A percentile compares a stretch with the other conserved stretches of the same genome.
Evolutionary conservation across 2,329 filamentous ascomycete genomes (phyloP).

Genomic region (Fusarium redolens): DNA sequence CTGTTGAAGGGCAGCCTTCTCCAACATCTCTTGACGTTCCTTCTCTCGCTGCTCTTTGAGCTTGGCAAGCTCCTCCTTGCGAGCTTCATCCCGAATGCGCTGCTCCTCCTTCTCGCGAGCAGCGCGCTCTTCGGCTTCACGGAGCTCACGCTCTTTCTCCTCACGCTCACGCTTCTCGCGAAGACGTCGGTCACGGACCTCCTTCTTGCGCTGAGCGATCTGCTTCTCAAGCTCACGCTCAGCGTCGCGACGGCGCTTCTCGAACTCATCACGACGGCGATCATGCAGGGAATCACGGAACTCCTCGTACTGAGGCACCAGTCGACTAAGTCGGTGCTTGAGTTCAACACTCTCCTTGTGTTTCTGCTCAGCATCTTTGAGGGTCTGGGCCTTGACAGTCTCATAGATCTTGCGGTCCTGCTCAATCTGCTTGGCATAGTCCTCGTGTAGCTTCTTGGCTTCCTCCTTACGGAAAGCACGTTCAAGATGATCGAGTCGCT

Average conservation of each 20-base stretch:
- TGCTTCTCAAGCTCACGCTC: constrained; percentile 94
- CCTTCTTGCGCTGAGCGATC: constrained; percentile 87
- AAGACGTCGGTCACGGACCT: constrained; percentile 83
- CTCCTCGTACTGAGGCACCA: constrained; percentile 84
- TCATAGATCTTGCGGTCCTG: constrained; percentile 85
- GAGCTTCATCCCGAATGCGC: constrained; percentile 81
- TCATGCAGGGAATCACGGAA: constrained; percentile 87
- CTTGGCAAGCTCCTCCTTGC: constrained; percentile 75
- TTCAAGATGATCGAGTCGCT: constrained; percentile 96
- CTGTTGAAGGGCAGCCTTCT: constrained; percentile 76
- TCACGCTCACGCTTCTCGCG: constrained; percentile 87
- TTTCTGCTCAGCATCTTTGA: constrained; percentile 84
- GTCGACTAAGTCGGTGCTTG: constrained; percentile 88
- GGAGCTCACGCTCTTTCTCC: constrained; percentile 80
- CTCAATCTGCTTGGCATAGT: constrained; percentile 86
- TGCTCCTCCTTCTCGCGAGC: constrained; percentile 88
- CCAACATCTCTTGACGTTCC: constrained; percentile 74
- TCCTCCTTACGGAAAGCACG: constrained; percentile 97
- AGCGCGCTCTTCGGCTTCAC: constrained; percentile 87
- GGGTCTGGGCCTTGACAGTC: constrained; percentile 78
- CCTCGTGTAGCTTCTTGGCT: constrained; percentile 86
- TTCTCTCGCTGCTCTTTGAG: constrained; percentile 73
- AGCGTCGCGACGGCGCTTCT: constrained; percentile 90
- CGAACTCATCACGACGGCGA: constrained; percentile 93
- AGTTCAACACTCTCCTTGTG: constrained; percentile 93